These are phyloP conservation scores for Aspergillus sp. DNA, from an alignment of 2,329 filamentous ascomycete genomes.

Conservation along the genomic window DNA sequence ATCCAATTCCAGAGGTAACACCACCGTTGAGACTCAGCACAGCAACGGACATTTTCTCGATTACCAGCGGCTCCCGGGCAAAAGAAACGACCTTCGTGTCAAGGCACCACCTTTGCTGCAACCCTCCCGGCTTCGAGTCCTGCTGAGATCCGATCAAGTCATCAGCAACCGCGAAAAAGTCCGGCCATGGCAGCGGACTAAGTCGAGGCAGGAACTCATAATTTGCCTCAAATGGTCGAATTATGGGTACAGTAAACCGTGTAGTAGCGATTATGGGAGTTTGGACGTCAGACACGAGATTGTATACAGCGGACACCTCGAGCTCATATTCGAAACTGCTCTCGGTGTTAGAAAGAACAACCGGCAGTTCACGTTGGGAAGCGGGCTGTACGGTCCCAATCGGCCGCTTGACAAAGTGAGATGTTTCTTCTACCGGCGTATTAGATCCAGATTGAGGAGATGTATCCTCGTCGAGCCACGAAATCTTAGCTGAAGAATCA, in stretches of 20 bases:
- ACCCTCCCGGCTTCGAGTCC: slow-evolving; percentile 53
- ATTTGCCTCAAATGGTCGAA: slow-evolving; percentile 85
- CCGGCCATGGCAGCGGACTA: slow-evolving; percentile 79
- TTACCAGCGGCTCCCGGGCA: slow-evolving; percentile 61
- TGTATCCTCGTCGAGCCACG: slow-evolving; percentile 45
- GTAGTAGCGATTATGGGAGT: slow-evolving; percentile 77
- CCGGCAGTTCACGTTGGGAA: slow-evolving; percentile 30
- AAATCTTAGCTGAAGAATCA: slow-evolving; percentile 46
- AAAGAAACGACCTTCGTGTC: slow-evolving; percentile 73
- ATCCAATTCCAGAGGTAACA: slow-evolving; percentile 55
- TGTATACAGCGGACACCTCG: slow-evolving; percentile 72
- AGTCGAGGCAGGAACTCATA: slow-evolving; percentile 82
- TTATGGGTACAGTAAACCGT: slow-evolving; percentile 68
- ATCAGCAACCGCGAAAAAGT: slow-evolving; percentile 69
- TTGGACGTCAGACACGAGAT: slow-evolving; percentile 73
- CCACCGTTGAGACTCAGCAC: slow-evolving; percentile 62
- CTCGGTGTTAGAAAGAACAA: slow-evolving; percentile 55
- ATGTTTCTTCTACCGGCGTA: slow-evolving; percentile 28
- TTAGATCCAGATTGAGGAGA: slow-evolving; percentile 20
- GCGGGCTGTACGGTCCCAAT: slow-evolving; percentile 38
- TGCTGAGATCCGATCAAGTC: slow-evolving; percentile 30
- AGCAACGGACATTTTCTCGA: slow-evolving; percentile 65
- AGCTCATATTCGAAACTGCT: slow-evolving; percentile 63
- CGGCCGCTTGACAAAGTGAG: slow-evolving; percentile 33
- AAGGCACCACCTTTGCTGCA: slow-evolving; percentile 80